Base-by-base conservation (phyloP, 2,329 filamentous ascomycete genomes). In the Tolypocladium sp. region DNA sequence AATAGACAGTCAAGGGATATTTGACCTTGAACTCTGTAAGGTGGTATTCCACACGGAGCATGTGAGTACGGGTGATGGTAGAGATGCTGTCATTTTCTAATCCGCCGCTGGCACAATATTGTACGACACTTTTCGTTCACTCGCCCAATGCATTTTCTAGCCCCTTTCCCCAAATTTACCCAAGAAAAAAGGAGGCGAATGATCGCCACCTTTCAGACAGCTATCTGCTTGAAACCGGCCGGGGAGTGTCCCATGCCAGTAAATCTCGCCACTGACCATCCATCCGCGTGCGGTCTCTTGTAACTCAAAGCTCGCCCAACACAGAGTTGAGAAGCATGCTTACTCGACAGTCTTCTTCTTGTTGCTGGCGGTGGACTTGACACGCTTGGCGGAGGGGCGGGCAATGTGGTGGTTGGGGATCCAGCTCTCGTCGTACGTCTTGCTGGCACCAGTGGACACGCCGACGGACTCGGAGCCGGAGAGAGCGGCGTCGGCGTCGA, bases 341-440 rank as follows among this genome's bases (percentile, higher is more conserved):
- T 73, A 73, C 60, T 73, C 70, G 53, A 61, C 64, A 60, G 63
- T 63, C 70, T 72, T 73, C 67, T 66, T 69, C 75, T 82, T 82
- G 66, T 63, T 63, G 67, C 75, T 77, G 61, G 78, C 76, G 64
- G 80, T 76, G 65, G 80, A 83, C 83, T 86, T 87, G 74, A 84
- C 82, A 64, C 84, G 82, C 74, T 83, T 83, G 59, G 84, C 89
- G 66, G 89, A 82, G 42, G 93, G 92, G 67, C 90, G 88, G 79
- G 93, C 90, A 74, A 97, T 85, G 77, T 97, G 92, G 73, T 89
- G 86, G 63, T 87, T 85, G 37, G 92, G 92, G 68, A 97, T 96
- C 92, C 93, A 97, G 79, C 88, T 91, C 79, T 93, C 88, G 69
- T 96, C 92, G 75, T 92, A 96, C 62, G 82, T 82, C 78, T 90